Conservation (phyloP, 202 grass and related monocot species). For the Digitaria exilis region DNA sequence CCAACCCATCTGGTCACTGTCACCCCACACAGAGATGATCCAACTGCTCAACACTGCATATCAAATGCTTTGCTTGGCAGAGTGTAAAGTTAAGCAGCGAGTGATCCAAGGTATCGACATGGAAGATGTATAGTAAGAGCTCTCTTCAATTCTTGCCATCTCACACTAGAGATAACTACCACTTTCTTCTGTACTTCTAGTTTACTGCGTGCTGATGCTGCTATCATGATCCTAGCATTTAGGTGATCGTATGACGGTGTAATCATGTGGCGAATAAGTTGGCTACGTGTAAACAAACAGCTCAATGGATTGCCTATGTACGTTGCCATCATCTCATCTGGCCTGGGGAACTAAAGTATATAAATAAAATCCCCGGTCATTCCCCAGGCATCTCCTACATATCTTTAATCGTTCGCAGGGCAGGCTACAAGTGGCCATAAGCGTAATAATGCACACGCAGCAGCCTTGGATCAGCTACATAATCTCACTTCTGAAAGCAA, state of each 20-base stretch:
- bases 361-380: background rate
- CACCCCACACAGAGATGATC: background rate
- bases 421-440: background rate
- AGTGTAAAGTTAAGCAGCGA: slow-evolving; percentile 17
- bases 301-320: background rate
- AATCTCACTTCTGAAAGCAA: background rate
- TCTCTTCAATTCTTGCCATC: no score
- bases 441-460: background rate
- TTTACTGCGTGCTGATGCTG: background rate
- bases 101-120: slow-evolving; percentile 51
- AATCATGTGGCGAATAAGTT: slow-evolving; percentile 11
- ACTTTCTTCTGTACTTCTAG: background rate
- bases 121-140: no score
- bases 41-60: no score
- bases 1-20: slow-evolving; percentile 14
- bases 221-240: background rate
- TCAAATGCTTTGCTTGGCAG: slow-evolving; percentile 16
- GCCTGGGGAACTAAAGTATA: background rate
- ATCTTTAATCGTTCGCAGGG: background rate
- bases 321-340: slow-evolving; percentile 3
- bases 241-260: background rate
- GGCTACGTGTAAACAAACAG: slow-evolving; percentile 22
- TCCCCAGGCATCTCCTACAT: background rate
- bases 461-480: background rate
- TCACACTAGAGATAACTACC: background rate